Evolutionary conservation across 139 green algal genomes (phyloP), one percentile per base, ranked within the genome.

Genomic region (Closterium sp.): DNA sequence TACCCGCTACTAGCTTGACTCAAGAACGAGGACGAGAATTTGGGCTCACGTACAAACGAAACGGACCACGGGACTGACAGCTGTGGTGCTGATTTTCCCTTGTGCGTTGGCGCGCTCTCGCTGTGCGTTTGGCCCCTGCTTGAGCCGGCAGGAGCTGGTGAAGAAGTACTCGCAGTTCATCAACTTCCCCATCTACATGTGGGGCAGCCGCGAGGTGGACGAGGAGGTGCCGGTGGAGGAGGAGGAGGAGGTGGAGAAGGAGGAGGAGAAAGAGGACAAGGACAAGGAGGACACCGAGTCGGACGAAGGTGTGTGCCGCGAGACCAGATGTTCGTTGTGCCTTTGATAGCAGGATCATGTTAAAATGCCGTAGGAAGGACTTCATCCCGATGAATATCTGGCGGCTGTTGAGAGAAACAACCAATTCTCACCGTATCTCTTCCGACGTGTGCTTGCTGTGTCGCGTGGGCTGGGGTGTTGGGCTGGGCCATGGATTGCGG

Each of bases 161-260:
- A 91, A 94, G 88, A 94, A 95, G 85, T 99, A 99, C 96, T 96
- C 91, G 84, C 96, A 99, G 95, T 99, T 98, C 94, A 99, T 99
- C 95, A 98, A 98, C 96, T 98, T 98, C 96, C 97, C 97, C 84
- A 99, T 99, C 94, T 98, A 96, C 94, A 93, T 99, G 33, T 97
- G 95, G 34, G 81, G 89, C 36, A 94, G 88, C 89, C 96, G 97
- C 90, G 95, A 96, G 90, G 95, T 97, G 31, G 93, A 96, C 90
- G 94, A 96, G 34, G 96, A 98, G 93, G 96, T 97, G 84, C 95
- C 95, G 0, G 93, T 96, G 25, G 90, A 91, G 43, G 89, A 89
- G 32, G 34, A 92, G 69, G 89, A 34, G 21, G 34, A 89, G 43
- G 90, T 95, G 87, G 94, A 96, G 84, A 93, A 94, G 2, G 92